phyloP scores from a whole-genome alignment of 768 basidiomycete species.

The Hypholoma sublateritium region DNA sequence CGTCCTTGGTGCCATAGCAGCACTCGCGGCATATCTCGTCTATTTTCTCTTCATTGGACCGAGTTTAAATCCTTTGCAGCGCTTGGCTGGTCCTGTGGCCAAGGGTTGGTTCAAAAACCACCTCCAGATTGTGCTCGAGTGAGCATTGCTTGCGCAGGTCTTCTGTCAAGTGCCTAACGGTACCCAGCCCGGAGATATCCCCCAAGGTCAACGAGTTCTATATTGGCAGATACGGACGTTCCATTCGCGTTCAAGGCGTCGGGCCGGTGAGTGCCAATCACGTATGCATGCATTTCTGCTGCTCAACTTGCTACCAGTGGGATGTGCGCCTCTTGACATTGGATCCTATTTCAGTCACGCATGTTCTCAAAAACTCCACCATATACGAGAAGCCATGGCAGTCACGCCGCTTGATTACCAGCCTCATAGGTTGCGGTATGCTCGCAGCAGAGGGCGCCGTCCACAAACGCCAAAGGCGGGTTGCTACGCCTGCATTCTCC shows the following conservation, averaged over 20 bases:
- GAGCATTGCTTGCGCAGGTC: constrained; percentile 18
- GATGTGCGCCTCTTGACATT: constrained; percentile 78
- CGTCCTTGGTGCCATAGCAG: constrained; percentile 9
- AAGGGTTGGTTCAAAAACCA: constrained; percentile 52
- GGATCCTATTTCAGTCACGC: constrained; percentile 72
- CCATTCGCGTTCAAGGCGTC: constrained; percentile 65
- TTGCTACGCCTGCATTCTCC: constrained; percentile 78
- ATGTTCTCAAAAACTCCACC: constrained; percentile 71
- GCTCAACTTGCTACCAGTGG: constrained; percentile 45
- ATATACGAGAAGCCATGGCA: constrained; percentile 86
- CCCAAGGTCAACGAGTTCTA: constrained; percentile 52
- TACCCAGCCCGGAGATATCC: constrained; percentile 49
- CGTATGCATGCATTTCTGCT: background rate
- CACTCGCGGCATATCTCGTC: constrained; percentile 21
- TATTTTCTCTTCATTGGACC: constrained; percentile 33
- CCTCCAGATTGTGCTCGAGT: constrained; percentile 59
- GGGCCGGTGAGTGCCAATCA: constrained; percentile 53
- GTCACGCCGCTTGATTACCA: constrained; percentile 70
- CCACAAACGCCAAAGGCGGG: constrained; percentile 79
- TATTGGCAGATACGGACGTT: constrained; percentile 63
- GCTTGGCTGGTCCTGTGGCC: constrained; percentile 62
- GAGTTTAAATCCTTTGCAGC: constrained; percentile 45
- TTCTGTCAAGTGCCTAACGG: background rate
- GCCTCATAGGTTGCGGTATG: constrained; percentile 82
- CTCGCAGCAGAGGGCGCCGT: constrained; percentile 74